phyloP scores from a whole-genome alignment of 2,329 filamentous ascomycete species.

The Lachnellula hyalina region DNA sequence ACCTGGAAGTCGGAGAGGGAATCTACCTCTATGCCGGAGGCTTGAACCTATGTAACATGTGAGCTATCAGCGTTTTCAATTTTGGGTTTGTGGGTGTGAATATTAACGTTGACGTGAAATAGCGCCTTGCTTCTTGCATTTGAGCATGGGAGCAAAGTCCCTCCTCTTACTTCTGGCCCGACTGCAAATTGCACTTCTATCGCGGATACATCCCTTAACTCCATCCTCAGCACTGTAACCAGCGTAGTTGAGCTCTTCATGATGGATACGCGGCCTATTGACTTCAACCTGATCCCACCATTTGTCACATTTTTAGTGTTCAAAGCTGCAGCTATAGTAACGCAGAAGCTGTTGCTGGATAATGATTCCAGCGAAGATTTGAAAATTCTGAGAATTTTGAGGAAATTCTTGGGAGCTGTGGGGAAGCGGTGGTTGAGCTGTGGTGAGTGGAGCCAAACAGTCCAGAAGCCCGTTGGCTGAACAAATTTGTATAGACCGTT shows the following conservation, averaged over 20 bases:
- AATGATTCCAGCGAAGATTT: conserved; percentile 4
- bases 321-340: conserved; percentile 16
- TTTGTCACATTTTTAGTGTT: conserved; percentile 15
- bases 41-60: conserved; percentile 14
- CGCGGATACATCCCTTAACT: conserved; percentile 6
- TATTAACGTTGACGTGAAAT: conserved; percentile 6
- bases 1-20: conserved; percentile 7
- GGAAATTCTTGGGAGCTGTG: conserved; percentile 12
- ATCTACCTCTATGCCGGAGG: conserved; percentile 8
- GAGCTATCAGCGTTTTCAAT: conserved; percentile 4
- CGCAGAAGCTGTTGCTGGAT: conserved; percentile 11
- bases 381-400: conserved; percentile 11
- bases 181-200: conserved; percentile 8
- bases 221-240: conserved; percentile 6
- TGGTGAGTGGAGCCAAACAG: conserved; percentile 11
- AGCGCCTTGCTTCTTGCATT: conserved; percentile 17
- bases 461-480: conserved; percentile 1
- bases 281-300: conserved; percentile 15
- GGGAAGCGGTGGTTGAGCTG: conserved; percentile 16
- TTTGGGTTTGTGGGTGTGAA: neutral
- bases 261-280: conserved; percentile 2
- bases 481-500: conserved; percentile 15
- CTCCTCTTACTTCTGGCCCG: neutral
- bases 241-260: conserved; percentile 12
- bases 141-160: conserved; percentile 16